Evolutionary conservation across 108 stramenopile genomes (phyloP), one percentile per base, ranked within the genome.

Genomic region (Fistulifera pelliculosa): DNA sequence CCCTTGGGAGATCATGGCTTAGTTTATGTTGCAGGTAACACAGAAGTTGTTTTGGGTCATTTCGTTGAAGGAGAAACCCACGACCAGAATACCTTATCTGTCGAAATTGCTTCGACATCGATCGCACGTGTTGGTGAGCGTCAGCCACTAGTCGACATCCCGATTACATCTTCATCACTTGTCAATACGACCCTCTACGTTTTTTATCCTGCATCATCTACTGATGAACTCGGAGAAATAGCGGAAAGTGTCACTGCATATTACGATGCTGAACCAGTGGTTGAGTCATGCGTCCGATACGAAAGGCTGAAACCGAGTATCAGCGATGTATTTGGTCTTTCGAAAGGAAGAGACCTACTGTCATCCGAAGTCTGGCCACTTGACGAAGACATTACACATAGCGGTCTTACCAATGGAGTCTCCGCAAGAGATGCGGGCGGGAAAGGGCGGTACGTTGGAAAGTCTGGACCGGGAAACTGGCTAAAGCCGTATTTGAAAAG

Each of bases 241-340:
- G 8, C 3, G 8, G 31, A 35, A 35, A 35, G 6, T 35, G 31
- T 6, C 3, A 6, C 8, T 6, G 25, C 65, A 0, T 56, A 62
- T 15, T 69, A 73, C 50, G 49, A 75, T 55, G 65, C 74, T 7
- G 83, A 85, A 41, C 87, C 83, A 21, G 81, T 89, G 10, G 76
- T 85, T 12, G 87, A 85, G 55, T 85, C 60, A 48, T 84, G 83
- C 38, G 75, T 81, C 68, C 70, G 85, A 60, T 83, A 83, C 68
- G 79, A 89, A 53, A 56, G 87, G 25, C 71, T 89, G 25, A 52
- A 71, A 22, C 66, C 74, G 19, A 69, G 55, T 43, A 62, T 72
- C 2, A 35, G 40, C 41, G 81, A 83, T 59, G 49, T 81, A 16
- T 81, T 67, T 50, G 80, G 75, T 43, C 42, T 89, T 22, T 66